Conservation (phyloP, 805 yeast genomes). For the Diddensiella caesifluorescens region DNA sequence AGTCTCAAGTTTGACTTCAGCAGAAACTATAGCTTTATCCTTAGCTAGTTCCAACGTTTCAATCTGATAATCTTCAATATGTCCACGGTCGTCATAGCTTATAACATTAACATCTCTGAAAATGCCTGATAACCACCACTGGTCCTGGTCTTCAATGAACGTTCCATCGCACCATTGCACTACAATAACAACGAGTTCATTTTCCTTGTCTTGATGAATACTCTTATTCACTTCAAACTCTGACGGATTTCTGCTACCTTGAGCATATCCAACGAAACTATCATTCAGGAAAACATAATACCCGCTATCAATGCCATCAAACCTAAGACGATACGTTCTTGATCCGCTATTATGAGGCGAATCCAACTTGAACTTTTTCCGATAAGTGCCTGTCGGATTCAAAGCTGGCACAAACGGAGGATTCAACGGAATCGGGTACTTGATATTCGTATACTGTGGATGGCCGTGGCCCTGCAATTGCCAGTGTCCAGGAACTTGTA, state of each 20-base stretch:
- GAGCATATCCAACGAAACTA: slow-evolving; percentile 30
- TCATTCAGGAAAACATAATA: slow-evolving; percentile 34
- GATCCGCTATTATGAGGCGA: slow-evolving; percentile 11
- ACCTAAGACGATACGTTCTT: slow-evolving; percentile 26
- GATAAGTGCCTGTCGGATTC: slow-evolving; percentile 35
- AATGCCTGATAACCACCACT: slow-evolving; percentile 39
- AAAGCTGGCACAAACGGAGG: slow-evolving; percentile 34
- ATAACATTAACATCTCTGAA: slow-evolving; percentile 35
- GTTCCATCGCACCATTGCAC: slow-evolving; percentile 34
- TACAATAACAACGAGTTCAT: slow-evolving; percentile 28
- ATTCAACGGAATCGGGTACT: slow-evolving; percentile 32
- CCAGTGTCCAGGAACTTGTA: slow-evolving; percentile 36
- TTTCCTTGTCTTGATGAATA: slow-evolving; percentile 8
- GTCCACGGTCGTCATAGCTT: slow-evolving; percentile 26
- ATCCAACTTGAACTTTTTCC: slow-evolving; percentile 23
- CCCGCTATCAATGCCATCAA: slow-evolving; percentile 37
- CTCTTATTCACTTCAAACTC: slow-evolving; percentile 30
- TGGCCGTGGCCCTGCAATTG: slow-evolving; percentile 35
- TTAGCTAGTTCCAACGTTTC: slow-evolving; percentile 23
- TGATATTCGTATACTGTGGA: slow-evolving; percentile 35
- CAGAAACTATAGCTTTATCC: neutral
- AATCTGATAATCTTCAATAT: slow-evolving; percentile 30
- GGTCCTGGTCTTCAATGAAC: slow-evolving; percentile 38
- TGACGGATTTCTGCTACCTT: slow-evolving; percentile 34
- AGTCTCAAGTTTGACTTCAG: neutral